These are phyloP conservation scores for Cyberlindnera sargentensis DNA, from an alignment of 805 yeast species.

Conservation along the genomic window DNA sequence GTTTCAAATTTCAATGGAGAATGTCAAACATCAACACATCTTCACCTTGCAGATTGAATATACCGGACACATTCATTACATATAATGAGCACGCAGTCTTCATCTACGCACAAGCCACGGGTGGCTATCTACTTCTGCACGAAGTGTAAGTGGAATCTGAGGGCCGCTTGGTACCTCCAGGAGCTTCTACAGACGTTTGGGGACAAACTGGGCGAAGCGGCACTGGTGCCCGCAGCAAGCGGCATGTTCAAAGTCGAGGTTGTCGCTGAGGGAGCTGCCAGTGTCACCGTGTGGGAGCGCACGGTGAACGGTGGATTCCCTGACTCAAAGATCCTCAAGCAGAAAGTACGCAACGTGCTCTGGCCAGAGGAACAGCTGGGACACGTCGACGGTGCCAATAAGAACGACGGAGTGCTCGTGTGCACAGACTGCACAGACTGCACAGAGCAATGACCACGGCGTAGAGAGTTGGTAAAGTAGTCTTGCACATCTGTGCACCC, in stretches of 20 bases:
- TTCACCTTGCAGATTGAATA: too few relatives aligned
- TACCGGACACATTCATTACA: too few relatives aligned
- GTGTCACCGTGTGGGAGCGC: conserved; percentile 53
- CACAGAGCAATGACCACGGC: neutral
- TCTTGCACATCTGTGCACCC: too few relatives aligned
- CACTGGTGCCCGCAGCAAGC: conserved; percentile 38
- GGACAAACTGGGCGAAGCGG: conserved; percentile 44
- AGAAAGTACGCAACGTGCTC: conserved; percentile 51
- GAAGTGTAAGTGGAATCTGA: conserved; percentile 79
- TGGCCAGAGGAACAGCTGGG: conserved; percentile 51
- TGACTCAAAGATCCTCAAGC: conserved; percentile 73
- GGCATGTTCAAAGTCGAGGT: conserved; percentile 60
- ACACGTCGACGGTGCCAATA: conserved; percentile 45
- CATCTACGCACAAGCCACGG: conserved; percentile 38
- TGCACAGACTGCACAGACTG: neutral
- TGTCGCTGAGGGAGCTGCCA: conserved; percentile 23
- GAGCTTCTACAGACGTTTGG: conserved; percentile 82
- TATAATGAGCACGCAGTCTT: neutral
- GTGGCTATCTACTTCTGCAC: conserved; percentile 71
- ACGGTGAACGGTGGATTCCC: conserved; percentile 69
- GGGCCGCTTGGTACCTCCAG: conserved; percentile 85
- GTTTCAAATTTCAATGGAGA: too few relatives aligned
- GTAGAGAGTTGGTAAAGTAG: too few relatives aligned
- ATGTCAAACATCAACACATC: too few relatives aligned
- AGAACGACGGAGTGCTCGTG: conserved; percentile 16